Evolutionary conservation across 2,329 filamentous ascomycete species (phyloP), one percentile per base, ranked within the genome.

Genomic region (Xylariaceae sp.): DNA sequence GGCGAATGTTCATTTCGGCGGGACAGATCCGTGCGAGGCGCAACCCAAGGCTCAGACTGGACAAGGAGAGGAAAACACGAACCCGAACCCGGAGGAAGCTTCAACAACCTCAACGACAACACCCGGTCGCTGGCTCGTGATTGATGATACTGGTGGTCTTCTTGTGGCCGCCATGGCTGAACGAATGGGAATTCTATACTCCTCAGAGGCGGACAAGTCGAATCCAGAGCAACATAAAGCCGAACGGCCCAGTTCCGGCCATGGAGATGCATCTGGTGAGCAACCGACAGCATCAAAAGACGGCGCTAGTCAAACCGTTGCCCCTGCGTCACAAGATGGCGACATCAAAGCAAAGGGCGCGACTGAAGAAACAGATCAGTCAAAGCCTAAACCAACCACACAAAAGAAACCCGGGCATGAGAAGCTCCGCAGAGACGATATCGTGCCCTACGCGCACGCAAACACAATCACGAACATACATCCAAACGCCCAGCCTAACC

Each of bases 131-230:
- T 96, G 90, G 82, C 76, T 96, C 2, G 84, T 91, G 0, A 81
- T 95, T 0, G 91, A 96, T 65, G 91, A 96, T 55, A 94, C 90
- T 0, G 88, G 88, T 19, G 91, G 91, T 0, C 73, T 96, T 29
- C 71, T 96, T 5, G 85, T 91, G 2, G 91, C 89, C 3, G 86
- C 89, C 0, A 79, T 96, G 74, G 91, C 91, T 0, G 91, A 96
- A 73, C 81, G 88, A 57, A 92, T 96, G 87, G 89, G 88, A 1
- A 82, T 96, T 19, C 73, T 96, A 0, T 82, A 90, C 56, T 70
- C 65, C 3, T 53, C 68, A 1, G 68, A 74, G 50, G 35, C 31
- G 4, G 54, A 60, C 12, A 44, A 41, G 43, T 11, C 39, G 27
- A 37, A 42, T n/a, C 34, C 30, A 42, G 49, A 51, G 19, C 49